phyloP scores from a whole-genome alignment of 805 yeast genomes.

The Sugiyamaella americana region DNA sequence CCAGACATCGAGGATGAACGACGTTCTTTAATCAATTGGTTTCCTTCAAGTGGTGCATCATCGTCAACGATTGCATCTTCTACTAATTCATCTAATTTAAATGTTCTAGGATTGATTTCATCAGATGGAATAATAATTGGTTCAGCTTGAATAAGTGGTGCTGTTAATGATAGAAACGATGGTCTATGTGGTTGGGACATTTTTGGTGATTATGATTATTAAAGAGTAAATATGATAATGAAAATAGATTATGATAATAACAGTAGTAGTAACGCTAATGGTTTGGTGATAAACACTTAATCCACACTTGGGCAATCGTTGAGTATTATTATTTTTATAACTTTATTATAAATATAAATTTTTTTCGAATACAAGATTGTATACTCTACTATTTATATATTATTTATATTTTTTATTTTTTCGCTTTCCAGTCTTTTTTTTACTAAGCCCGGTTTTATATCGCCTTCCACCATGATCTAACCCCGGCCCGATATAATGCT shows the following conservation, averaged over 20 bases:
- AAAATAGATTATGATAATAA: too few relatives aligned
- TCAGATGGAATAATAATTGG: not conserved
- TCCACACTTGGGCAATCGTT: too few relatives aligned
- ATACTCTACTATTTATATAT: too few relatives aligned
- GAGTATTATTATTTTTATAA: too few relatives aligned
- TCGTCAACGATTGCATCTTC: conserved; percentile 10
- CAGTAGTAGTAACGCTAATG: not conserved
- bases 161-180: conserved; percentile 2
- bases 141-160: conserved; percentile 4
- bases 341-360: too few relatives aligned
- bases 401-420: too few relatives aligned
- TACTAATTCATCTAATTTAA: not conserved
- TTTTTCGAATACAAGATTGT: too few relatives aligned
- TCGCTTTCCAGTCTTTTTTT: too few relatives aligned
- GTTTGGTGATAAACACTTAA: too few relatives aligned
- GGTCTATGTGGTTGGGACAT: conserved; percentile 1
- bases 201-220: not conserved
- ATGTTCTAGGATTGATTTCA: not conserved
- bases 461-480: too few relatives aligned
- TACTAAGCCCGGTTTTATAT: too few relatives aligned
- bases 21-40: conserved; percentile 11
- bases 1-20: conserved; percentile 8
- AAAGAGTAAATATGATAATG: not conserved
- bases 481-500: too few relatives aligned
- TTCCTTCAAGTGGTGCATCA: conserved; percentile 1